Evolutionary conservation across 257 asterid species (phyloP), one percentile per base, ranked within the genome.

Genomic region (Solanum commersonii): DNA sequence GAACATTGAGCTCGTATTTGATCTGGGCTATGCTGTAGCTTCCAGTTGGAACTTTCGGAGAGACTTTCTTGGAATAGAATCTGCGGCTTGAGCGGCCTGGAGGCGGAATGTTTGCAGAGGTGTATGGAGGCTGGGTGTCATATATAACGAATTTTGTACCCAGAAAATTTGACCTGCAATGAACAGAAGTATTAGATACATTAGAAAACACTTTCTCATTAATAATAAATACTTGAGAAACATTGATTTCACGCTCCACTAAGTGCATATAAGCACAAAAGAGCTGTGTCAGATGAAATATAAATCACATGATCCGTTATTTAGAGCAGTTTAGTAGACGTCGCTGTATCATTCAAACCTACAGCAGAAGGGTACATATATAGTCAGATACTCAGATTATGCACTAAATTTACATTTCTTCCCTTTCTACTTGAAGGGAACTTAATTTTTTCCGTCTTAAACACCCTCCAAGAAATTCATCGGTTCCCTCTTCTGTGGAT

Each of bases 121-220:
- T 56, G 65, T 89, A 92, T 5, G 96, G 95, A 23, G 98, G 96
- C 87, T 94, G 98, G 2, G 98, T 96, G 90, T 95, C 99, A 27
- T 94, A 95, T 49, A 96, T 94, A 88, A 95, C 93, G 86, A 96
- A 96, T 94, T 96, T 95, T 10, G 99, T 96, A 33, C 99, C 99
- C 0, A 96, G 98, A 88, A 96, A 96, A 92, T 95, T 96, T 35
- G 97, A 94, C 87, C 97, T 94, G 91, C 91, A 90, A 67, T 34
- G 83, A 29, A 38, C 33, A 65, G 56, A 5, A 25, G 82, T 20
- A 86, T 72, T 27, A 31, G 34, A 37, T 86, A 23, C 44, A 63
- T 85, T 29, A 38, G 40, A 25, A 38, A 85, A 37, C 82, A 37
- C 42, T 25, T 78, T 16, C 67, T 79, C 16, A 79, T 27, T 44